Base-by-base conservation (phyloP, 2,329 filamentous ascomycete species). In the Fusarium subglutinans region DNA sequence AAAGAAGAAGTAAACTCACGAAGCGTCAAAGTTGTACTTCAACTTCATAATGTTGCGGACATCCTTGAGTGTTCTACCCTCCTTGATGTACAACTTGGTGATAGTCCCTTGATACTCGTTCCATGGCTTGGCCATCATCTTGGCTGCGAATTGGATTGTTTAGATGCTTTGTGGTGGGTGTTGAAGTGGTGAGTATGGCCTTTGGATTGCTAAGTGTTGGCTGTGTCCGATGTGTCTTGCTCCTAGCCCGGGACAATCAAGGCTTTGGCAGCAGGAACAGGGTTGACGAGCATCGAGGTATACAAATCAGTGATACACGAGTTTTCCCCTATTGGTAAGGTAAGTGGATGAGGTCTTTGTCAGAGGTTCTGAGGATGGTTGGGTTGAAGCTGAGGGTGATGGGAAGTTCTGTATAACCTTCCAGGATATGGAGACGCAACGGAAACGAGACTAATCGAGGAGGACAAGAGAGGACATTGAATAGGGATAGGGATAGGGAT, bases 51-150 rank as follows among this genome's bases (percentile, higher is more conserved):
- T 79, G 20, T 70, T 63, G 74, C 78, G 81, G 44, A 87, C 85
- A 26, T 84, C 81, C 12, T 83, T 77, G 38, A 87, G 80, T 11
- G 83, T 85, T 59, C 75, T 79, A 41, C 80, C 80, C 24, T 84
- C 79, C 8, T 79, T 71, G 57, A 83, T 84, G 77, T 87, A 87
- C 35, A 86, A 73, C 30, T 70, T 72, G 43, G 81, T 77, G 66
- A 87, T 86, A 35, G 69, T 73, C 3, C 71, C 61, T 37, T 78
- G 80, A 77, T 84, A 73, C 26, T 81, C 77, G 12, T 81, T 78
- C 86, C 86, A 87, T 20, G 79, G 74, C 70, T 86, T 86, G 28
- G 84, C 85, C 85, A 87, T 87, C 56, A 70, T 82, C 70, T 47
- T 67, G 67, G 30, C 63, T 47, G 30, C 20, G 13, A 20, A 10